Base-by-base conservation (phyloP, 495 filamentous ascomycete species). In the Cetradonia linearis region DNA sequence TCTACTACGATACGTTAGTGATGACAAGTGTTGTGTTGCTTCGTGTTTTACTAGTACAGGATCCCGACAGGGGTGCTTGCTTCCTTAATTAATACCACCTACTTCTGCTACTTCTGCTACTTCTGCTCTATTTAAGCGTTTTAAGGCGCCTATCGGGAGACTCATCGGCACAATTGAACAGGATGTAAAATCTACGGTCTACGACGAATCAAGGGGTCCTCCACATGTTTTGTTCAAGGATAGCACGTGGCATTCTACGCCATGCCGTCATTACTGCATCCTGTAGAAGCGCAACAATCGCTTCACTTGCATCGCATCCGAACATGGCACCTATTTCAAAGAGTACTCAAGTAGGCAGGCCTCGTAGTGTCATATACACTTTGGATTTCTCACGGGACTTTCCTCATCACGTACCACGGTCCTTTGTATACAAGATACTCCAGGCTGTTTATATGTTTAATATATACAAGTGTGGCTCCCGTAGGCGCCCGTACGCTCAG, bases 221-320 rank as follows among this genome's bases (percentile, higher is more conserved):
- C 31, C n/a, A 20, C 30, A 34, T 36, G 2, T 11, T 2, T 20
- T 25, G 20, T 20, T 10, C 31, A 34, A 11, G 33, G 50, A 23
- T 34, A 31, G 42, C 50, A 54, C 50, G 50, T 54, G 50, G 50
- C 50, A 53, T 34, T 34, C 4, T 34, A 54, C 30, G 50, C 50
- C 28, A 54, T 36, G 50, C 50, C 50, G 30, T 54, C 50, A 34
- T 23, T n/a, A 25, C 9, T 11, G 20, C 42, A 25, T 23, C 42
- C 9, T 5, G 28, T 54, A 54, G 16, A 54, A 36, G 50, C 30
- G 30, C 50, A 54, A 54, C 50, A 54, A 54, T 54, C 50, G 8
- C 11, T 54, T 36, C 8, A 20, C 20, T 23, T 10, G 42, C 31
- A 54, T 11, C 18, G 34, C n/a, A 23, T 20, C n/a, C 30, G 28